Evolutionary conservation across 768 basidiomycete genomes (phyloP), one percentile per base, ranked within the genome.

Genomic region (Gloeostereum incarnatum): DNA sequence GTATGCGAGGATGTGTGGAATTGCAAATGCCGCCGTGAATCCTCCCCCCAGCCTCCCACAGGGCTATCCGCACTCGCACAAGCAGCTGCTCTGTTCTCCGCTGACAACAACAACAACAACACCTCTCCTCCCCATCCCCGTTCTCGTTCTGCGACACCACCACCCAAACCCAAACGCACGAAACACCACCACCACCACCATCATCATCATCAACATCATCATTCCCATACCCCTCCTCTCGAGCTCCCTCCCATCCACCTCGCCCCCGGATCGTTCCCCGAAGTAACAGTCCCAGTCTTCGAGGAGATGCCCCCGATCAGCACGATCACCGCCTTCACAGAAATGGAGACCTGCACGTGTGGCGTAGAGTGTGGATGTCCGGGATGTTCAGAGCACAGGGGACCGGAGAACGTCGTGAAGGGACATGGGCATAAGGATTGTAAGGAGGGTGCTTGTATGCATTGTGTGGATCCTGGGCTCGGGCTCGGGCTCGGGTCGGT

Each of bases 271-370:
- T n/a, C n/a, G n/a, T n/a, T n/a, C n/a, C 42, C 43, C 9, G 37
- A 49, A 20, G 40, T 51, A 9, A 35, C 56, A 18, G 51, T 65
- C 18, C 74, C 74, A 13, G 53, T 62, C 11, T 84, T 78, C 44
- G 63, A 67, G 17, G 54, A 58, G 10, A 78, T 85, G 56, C 78
- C 80, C 10, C 68, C 81, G 1, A 68, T 81, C 49, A 74, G 69
- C 47, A 59, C 64, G 30, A 66, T 80, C 31, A 60, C 62, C 16
- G 77, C 78, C 4, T 54, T 80, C 9, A 78, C 80, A 2, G 78
- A 74, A 10, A 69, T 81, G 2, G 81, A 78, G n/a, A n/a, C n/a
- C 2, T 87, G 84, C 51, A 81, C 77, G 6, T 86, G 84, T 50
- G 82, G 82, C 21, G 54, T 73, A 30, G 59, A 61, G 27, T 88